Percentiles rank a stretch among this genome's conserved stretches.
phyloP scores from a whole-genome alignment of 2,329 filamentous ascomycete genomes.

The Fusarium drepaniforme region DNA sequence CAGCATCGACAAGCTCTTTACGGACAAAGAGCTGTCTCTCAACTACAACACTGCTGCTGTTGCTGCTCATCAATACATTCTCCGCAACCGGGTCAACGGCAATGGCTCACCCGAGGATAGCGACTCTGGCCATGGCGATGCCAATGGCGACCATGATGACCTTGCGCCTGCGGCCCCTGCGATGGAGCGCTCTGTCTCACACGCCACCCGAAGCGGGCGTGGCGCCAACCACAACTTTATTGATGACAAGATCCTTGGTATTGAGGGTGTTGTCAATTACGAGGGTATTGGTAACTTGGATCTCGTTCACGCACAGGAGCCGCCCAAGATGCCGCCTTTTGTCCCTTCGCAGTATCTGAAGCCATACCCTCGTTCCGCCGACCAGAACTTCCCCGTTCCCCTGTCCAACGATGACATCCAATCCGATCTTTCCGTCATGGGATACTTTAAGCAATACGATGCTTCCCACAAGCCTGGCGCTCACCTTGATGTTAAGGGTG shows the following conservation, averaged over 20 bases:
- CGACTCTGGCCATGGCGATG: conserved; percentile 64
- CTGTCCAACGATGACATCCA: conserved; percentile 65
- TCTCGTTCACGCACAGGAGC: conserved; percentile 66
- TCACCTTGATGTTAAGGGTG: conserved; percentile 66
- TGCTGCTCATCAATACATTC: conserved; percentile 71
- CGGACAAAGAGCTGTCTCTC: conserved; percentile 76
- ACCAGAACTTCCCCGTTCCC: conserved; percentile 67
- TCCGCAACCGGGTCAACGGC: conserved; percentile 68
- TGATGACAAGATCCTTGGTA: conserved; percentile 69
- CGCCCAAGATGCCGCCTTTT: conserved; percentile 68
- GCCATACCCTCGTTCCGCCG: conserved; percentile 64
- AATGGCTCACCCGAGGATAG: conserved; percentile 64
- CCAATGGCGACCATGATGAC: conserved; percentile 62
- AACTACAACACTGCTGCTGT: conserved; percentile 73
- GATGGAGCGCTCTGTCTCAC: conserved; percentile 75
- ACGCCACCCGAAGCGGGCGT: conserved; percentile 73
- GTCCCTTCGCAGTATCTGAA: conserved; percentile 71
- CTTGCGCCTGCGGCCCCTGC: conserved; percentile 63
- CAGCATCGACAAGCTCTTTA: conserved; percentile 78
- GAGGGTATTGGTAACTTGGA: conserved; percentile 70
- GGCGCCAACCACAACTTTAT: conserved; percentile 65
- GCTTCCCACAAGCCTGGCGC: conserved; percentile 64
- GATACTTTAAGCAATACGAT: conserved; percentile 68
- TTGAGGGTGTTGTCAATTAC: conserved; percentile 71
- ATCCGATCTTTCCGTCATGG: conserved; percentile 70